Conservation (phyloP, 2,329 filamentous ascomycete species). For the Hypoxylon sp. region DNA sequence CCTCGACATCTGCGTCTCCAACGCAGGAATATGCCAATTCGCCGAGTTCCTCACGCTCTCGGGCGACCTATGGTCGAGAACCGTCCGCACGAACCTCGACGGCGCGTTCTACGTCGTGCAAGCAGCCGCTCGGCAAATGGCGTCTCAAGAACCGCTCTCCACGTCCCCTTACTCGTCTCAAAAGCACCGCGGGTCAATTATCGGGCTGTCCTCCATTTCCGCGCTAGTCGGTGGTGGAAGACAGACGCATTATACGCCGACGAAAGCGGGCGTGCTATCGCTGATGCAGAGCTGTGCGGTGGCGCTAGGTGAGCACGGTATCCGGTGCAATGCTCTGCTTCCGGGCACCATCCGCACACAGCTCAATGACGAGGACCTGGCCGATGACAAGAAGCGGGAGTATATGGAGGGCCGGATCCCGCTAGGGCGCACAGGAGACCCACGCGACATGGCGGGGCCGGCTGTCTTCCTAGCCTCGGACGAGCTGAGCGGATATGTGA, state of each 20-base stretch:
- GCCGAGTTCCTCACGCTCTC: constrained; percentile 85
- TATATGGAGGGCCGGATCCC: constrained; percentile 90
- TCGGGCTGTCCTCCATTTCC: constrained; percentile 79
- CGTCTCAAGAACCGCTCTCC: constrained; percentile 69
- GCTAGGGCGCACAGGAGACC: constrained; percentile 78
- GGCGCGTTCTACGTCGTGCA: constrained; percentile 92
- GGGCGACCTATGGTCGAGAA: constrained; percentile 77
- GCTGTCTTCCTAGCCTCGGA: constrained; percentile 88
- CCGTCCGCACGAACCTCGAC: constrained; percentile 84
- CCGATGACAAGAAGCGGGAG: constrained; percentile 76
- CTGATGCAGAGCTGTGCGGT: constrained; percentile 89
- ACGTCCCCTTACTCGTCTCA: constrained; percentile 52
- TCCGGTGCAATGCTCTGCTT: constrained; percentile 86
- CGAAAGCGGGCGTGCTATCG: constrained; percentile 84
- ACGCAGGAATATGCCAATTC: constrained; percentile 91
- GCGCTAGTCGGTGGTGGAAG: constrained; percentile 83
- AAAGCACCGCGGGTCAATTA: constrained; percentile 79
- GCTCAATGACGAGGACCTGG: constrained; percentile 85
- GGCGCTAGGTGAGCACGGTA: constrained; percentile 80
- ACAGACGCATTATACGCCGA: constrained; percentile 90
- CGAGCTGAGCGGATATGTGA: constrained; percentile 84
- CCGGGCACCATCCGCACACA: constrained; percentile 88
- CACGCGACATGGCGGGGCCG: constrained; percentile 83
- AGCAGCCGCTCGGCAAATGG: constrained; percentile 88
- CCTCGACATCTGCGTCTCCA: constrained; percentile 86